Conservation (phyloP, 345 rosid species). For the Salix suchowensis region DNA sequence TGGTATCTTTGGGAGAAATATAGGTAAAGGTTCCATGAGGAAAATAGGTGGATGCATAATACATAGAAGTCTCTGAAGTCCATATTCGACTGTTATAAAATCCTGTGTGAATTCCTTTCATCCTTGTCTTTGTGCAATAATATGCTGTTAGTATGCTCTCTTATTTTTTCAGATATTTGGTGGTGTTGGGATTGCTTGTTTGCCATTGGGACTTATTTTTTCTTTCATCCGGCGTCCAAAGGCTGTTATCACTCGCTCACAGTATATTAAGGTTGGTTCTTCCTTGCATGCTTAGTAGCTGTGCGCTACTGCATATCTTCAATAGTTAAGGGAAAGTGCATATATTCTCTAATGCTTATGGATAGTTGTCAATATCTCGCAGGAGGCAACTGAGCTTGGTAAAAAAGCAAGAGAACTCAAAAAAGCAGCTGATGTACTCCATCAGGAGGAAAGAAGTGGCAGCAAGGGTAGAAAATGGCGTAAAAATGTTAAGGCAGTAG, state of each 20-base stretch:
- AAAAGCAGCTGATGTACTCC: constrained; percentile 93
- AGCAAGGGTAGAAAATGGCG: constrained; percentile 94
- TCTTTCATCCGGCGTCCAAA: constrained; percentile 94
- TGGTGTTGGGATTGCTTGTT: constrained; percentile 94
- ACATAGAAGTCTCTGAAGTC: background rate
- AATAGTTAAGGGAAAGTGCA: background rate
- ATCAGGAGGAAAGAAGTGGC: constrained; percentile 95
- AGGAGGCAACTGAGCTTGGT: constrained; percentile 99
- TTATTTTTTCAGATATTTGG: constrained; percentile 72
- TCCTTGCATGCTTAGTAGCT: background rate
- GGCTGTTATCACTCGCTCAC: constrained; percentile 98
- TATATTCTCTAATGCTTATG: constrained; percentile 7
- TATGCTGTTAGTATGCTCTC: constrained; percentile 1
- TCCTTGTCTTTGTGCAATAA: background rate
- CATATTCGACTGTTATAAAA: background rate
- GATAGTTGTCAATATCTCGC: constrained; percentile 18
- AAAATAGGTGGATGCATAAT: background rate
- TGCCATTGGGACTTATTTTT: constrained; percentile 91
- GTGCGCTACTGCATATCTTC: background rate
- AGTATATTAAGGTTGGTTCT: constrained; percentile 78
- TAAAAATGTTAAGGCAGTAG: constrained; percentile 88
- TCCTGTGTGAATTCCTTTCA: background rate
- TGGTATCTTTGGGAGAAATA: background rate
- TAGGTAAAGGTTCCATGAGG: background rate
- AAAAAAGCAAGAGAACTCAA: constrained; percentile 93